A percentile compares a stretch with the other conserved stretches of the same genome.
phyloP scores from a whole-genome alignment of 1,284 basidiomycete genomes.

The Marasmius fiardii region DNA sequence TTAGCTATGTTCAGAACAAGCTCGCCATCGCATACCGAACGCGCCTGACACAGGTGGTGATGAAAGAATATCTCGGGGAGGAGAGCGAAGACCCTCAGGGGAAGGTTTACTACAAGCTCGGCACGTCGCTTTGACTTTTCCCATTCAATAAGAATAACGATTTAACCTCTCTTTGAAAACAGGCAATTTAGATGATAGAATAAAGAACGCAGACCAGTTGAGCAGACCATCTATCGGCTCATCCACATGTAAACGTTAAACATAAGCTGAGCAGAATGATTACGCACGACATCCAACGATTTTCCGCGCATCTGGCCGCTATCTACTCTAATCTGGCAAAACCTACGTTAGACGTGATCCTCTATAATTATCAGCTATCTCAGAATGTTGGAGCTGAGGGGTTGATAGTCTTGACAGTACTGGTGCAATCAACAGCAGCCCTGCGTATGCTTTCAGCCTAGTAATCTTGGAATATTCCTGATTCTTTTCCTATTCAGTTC shows the following conservation, averaged over 20 bases:
- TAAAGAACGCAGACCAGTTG: constrained; percentile 95
- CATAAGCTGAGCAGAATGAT: constrained; percentile 63
- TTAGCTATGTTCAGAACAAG: constrained; percentile 92
- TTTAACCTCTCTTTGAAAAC: constrained; percentile 8
- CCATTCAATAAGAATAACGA: neutral
- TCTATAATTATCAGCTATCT: constrained; percentile 96
- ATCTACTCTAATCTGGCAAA: constrained; percentile 95
- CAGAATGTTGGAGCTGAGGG: constrained; percentile 95
- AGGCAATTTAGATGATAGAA: constrained; percentile 92
- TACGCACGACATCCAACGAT: constrained; percentile 93
- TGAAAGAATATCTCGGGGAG: constrained; percentile 83
- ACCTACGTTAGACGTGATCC: constrained; percentile 87
- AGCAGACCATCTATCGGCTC: constrained; percentile 17
- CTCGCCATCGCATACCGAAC: constrained; percentile 91
- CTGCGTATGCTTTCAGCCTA: constrained; percentile 52
- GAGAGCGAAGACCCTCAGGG: constrained; percentile 57
- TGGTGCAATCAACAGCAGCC: constrained; percentile 81
- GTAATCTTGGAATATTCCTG: neutral
- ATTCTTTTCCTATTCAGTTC: constrained; percentile 45
- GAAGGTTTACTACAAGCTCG: constrained; percentile 91
- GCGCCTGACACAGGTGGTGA: constrained; percentile 80
- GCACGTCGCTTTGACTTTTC: constrained; percentile 37
- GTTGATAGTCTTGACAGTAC: constrained; percentile 77
- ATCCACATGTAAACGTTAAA: constrained; percentile 4
- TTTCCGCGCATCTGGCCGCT: constrained; percentile 88